Percentiles rank a stretch among this genome's conserved stretches.
phyloP scores from a whole-genome alignment of 768 basidiomycete species.

The Hortiboletus campestris region DNA sequence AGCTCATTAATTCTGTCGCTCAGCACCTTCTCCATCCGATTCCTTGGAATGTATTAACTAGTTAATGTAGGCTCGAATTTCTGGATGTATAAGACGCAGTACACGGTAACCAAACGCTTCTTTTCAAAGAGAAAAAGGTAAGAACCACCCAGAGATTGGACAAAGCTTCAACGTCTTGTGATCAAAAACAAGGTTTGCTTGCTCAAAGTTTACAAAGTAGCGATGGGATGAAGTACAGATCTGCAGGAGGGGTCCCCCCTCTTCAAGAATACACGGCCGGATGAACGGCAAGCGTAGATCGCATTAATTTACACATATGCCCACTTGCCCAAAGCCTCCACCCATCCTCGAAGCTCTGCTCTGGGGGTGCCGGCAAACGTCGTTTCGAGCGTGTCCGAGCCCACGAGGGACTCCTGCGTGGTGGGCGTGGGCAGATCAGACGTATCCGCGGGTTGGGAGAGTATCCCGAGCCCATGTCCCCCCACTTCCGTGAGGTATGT shows the following conservation, averaged over 20 bases:
- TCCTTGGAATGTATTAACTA: constrained; percentile 14
- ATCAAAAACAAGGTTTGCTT: neutral
- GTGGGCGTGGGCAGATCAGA: constrained; percentile 30
- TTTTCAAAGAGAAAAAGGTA: neutral
- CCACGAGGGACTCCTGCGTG: neutral
- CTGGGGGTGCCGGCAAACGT: constrained; percentile 28
- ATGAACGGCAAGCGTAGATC: neutral
- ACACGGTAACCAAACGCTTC: neutral
- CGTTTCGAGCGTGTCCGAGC: constrained; percentile 12
- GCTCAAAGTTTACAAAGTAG: neutral
- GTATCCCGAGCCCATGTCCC: constrained; percentile 87
- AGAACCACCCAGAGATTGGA: neutral
- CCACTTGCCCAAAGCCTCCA: constrained; percentile 38
- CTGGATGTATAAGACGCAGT: neutral
- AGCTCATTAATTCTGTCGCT: constrained; percentile 1
- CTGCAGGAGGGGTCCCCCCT: neutral
- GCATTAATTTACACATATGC: constrained; percentile 35
- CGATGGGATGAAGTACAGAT: constrained; percentile 8
- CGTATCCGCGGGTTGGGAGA: constrained; percentile 48
- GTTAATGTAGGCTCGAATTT: neutral
- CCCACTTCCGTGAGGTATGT: constrained; percentile 89
- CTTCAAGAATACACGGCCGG: neutral
- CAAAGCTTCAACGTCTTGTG: too few species aligned
- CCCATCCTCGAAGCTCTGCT: constrained; percentile 36
- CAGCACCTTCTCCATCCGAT: neutral